Evolutionary conservation across 2,329 filamentous ascomycete species (phyloP).

Genomic region (Microsporum ferrugineum): DNA sequence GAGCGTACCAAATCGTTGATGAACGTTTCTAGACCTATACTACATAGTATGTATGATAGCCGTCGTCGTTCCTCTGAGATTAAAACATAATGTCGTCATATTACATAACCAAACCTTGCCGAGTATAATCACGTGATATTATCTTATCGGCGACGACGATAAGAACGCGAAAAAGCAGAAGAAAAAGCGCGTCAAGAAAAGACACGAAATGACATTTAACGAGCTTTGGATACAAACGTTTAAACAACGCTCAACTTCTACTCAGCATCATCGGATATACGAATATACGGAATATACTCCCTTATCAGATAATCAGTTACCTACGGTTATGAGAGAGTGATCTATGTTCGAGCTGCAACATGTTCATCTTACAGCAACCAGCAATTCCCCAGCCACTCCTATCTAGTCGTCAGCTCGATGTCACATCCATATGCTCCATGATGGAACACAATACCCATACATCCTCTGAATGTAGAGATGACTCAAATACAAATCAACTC

Average conservation of each 20-base stretch:
- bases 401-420: neutral
- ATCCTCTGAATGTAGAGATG: neutral
- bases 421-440: neutral
- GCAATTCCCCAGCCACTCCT: neutral
- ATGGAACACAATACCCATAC: neutral
- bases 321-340: neutral
- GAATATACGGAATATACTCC: neutral
- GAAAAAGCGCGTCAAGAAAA: neutral
- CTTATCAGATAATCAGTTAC: neutral
- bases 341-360: constrained; percentile 11
- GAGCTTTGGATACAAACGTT: neutral
- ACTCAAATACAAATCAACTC: neutral
- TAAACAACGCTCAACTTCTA: neutral
- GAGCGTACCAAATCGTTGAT: no score
- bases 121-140: neutral
- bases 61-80: neutral
- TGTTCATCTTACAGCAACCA: neutral
- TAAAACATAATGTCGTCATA: neutral
- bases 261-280: neutral
- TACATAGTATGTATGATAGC: neutral
- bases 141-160: neutral
- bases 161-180: neutral
- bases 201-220: no score
- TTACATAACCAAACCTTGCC: neutral
- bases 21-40: no score